These are phyloP conservation scores for Strigomonas culicis DNA, from an alignment of 208 protist species.

Conservation along the genomic window DNA sequence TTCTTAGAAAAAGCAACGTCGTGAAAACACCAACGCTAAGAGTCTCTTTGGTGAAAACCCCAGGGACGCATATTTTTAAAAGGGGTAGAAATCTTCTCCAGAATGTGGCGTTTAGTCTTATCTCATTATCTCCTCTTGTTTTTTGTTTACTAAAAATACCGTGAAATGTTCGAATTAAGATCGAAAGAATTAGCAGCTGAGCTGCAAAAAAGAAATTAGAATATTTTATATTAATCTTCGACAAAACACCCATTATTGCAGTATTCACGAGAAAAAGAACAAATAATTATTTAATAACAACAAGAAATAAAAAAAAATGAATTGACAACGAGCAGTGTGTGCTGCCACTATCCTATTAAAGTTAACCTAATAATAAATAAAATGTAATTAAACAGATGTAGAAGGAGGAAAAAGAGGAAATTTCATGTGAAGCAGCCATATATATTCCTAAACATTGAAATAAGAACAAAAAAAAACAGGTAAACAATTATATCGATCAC, in stretches of 20 bases:
- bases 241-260: neutral
- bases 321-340: neutral
- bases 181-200: no score
- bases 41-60: conserved; percentile 45
- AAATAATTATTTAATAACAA: conserved; percentile 3
- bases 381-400: neutral
- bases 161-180: neutral
- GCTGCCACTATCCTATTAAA: neutral
- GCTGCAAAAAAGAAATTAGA: no score
- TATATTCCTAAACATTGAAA: neutral
- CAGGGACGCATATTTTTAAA: conserved; percentile 64
- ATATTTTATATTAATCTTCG: no score
- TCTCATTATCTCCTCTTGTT: neutral
- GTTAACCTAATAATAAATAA: neutral
- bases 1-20: conserved; percentile 45
- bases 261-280: neutral
- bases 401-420: neutral
- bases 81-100: conserved; percentile 47
- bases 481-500: neutral
- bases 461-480: neutral
- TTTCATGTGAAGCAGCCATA: neutral
- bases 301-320: neutral
- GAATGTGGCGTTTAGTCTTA: conserved; percentile 42
- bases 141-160: neutral
- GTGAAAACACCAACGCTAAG: conserved; percentile 34